These are phyloP conservation scores for Keqinozyma sinolaborantium DNA, from an alignment of 1,139 yeast species.

Conservation along the genomic window DNA sequence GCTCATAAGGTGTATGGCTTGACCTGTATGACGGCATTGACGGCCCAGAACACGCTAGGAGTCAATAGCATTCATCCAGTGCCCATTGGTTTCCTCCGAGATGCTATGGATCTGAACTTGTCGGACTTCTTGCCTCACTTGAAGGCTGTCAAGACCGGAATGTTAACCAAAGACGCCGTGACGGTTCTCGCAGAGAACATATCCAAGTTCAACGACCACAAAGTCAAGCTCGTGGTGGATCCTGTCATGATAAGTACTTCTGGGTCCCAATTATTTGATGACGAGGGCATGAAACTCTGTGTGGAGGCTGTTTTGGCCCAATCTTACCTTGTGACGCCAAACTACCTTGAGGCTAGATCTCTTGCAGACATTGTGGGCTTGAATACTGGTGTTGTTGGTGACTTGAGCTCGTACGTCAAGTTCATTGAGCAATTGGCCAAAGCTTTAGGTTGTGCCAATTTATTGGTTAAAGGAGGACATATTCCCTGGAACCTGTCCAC, in stretches of 20 bases:
- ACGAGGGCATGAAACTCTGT: slow-evolving; percentile 41
- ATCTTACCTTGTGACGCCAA: slow-evolving; percentile 75
- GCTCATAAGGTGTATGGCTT: slow-evolving; percentile 78
- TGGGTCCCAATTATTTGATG: slow-evolving; percentile 56
- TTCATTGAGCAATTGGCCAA: slow-evolving; percentile 2
- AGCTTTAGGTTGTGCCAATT: slow-evolving; percentile 44
- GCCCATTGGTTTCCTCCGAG: slow-evolving; percentile 37
- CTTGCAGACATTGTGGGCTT: slow-evolving; percentile 17
- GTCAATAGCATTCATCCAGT: slow-evolving; percentile 52
- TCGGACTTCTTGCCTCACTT: slow-evolving; percentile 54
- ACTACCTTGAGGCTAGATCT: slow-evolving; percentile 59
- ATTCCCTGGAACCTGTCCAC: slow-evolving; percentile 42
- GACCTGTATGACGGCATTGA: slow-evolving; percentile 77
- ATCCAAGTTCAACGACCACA: slow-evolving; percentile 19
- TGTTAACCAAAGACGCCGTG: slow-evolving; percentile 64
- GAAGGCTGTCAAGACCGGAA: slow-evolving; percentile 78
- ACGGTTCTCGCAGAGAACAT: slow-evolving; percentile 39
- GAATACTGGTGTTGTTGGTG: not conserved
- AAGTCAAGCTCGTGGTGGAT: slow-evolving; percentile 56
- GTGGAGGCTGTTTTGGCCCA: slow-evolving; percentile 46
- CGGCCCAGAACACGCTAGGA: slow-evolving; percentile 76
- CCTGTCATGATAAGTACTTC: slow-evolving; percentile 85
- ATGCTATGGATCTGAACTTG: slow-evolving; percentile 53
- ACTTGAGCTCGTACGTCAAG: slow-evolving; percentile 1
- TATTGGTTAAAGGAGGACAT: slow-evolving; percentile 85